Conservation (phyloP, 306 rosid genomes). For the Medicago lupulina region DNA sequence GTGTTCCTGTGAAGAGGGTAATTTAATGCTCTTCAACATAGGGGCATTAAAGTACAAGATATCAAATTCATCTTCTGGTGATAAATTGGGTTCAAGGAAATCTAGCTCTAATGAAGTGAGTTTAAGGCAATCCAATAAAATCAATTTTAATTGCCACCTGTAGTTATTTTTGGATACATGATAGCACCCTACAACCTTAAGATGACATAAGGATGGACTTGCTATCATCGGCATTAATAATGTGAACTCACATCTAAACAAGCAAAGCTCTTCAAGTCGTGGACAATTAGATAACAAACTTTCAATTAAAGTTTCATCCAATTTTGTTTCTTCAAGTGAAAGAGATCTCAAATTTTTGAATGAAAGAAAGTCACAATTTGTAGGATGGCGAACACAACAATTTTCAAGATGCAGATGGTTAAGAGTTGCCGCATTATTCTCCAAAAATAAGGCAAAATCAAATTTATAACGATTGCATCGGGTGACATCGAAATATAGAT, state of each 20-base stretch:
- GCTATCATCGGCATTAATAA: background rate
- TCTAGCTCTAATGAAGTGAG: background rate
- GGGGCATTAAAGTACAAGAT: background rate
- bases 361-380: background rate
- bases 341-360: background rate
- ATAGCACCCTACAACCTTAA: background rate
- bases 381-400: background rate
- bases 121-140: no score
- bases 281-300: background rate
- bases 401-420: background rate
- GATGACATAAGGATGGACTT: conserved; percentile 7
- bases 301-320: background rate
- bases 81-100: background rate
- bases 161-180: background rate
- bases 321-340: background rate
- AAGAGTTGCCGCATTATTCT: background rate
- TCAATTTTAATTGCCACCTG: background rate
- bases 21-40: background rate
- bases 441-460: background rate
- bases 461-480: background rate
- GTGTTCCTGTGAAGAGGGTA: background rate
- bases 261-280: background rate
- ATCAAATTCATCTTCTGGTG: background rate
- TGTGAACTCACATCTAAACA: background rate
- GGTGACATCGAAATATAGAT: no score